Conservation (phyloP, 352 stramenopile species). For the Phytophthora capsici region DNA sequence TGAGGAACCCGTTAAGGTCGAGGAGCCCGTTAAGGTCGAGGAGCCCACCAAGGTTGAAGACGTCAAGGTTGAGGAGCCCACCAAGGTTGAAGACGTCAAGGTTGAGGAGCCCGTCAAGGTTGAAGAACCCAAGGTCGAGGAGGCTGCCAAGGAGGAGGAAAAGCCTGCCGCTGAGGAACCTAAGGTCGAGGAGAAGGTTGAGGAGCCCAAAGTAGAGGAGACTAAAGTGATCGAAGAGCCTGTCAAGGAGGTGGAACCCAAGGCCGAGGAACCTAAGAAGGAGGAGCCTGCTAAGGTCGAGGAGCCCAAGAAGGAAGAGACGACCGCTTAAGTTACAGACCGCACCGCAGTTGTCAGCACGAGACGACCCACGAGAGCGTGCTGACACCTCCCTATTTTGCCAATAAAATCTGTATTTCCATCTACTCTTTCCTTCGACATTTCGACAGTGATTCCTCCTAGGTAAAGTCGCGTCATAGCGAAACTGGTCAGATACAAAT, state of each 20-base stretch:
- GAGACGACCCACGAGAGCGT: conserved; percentile 30
- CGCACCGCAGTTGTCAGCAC: conserved; percentile 13
- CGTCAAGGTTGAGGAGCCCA: conserved; percentile 3
- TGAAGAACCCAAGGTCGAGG: too few species aligned
- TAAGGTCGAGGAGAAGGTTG: conserved; percentile 10
- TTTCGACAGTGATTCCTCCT: too few species aligned
- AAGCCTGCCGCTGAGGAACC: conserved; percentile 7
- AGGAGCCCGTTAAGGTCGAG: conserved; percentile 8
- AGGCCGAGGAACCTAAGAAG: conserved; percentile 23
- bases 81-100: conserved; percentile 5
- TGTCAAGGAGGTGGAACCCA: conserved; percentile 13
- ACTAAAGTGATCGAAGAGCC: conserved; percentile 8
- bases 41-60: conserved; percentile 6
- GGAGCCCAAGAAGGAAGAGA: conserved; percentile 29
- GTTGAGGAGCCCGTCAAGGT: not conserved
- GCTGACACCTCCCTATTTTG: conserved; percentile 25
- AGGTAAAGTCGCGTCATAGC: too few species aligned
- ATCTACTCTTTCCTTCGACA: not conserved
- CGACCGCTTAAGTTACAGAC: conserved; percentile 33
- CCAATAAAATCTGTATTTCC: conserved; percentile 40
- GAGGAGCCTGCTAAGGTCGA: conserved; percentile 14
- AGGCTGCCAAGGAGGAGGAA: not conserved
- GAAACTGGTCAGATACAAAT: too few species aligned
- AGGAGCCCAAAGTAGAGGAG: conserved; percentile 11
- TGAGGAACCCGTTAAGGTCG: conserved; percentile 5